Conservation (phyloP, 164 flowering plant genomes). For the Amborella trichopoda region DNA sequence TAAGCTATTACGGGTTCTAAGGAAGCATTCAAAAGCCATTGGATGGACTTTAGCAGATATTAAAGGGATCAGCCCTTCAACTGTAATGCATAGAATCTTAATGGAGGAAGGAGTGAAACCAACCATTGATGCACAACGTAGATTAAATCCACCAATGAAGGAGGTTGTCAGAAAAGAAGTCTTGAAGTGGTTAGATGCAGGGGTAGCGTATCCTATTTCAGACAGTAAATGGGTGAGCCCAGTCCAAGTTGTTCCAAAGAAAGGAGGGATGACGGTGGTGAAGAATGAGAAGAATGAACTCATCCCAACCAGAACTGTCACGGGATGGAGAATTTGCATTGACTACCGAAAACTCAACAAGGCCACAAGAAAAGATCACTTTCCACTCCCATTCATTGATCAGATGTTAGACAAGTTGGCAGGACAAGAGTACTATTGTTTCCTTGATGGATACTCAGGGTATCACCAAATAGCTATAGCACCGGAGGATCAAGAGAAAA, state of each 20-base stretch:
- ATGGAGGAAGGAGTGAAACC: no score
- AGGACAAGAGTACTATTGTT: not conserved
- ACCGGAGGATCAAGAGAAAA: not conserved
- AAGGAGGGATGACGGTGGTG: not conserved
- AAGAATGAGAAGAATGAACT: not conserved
- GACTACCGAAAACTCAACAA: not conserved
- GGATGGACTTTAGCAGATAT: no score
- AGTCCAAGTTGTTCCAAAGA: not conserved
- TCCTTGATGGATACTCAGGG: constrained; percentile 5
- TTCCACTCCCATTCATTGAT: constrained; percentile 1
- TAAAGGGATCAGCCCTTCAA: no score
- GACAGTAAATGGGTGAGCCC: not conserved
- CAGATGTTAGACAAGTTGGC: constrained; percentile 1
- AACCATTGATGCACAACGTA: no score
- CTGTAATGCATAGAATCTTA: no score
- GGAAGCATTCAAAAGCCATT: no score
- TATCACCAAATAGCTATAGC: constrained; percentile 2
- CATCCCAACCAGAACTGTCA: not conserved
- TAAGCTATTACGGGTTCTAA: no score
- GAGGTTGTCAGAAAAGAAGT: not conserved
- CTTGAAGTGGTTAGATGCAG: not conserved
- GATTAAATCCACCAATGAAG: not conserved
- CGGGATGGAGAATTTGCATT: not conserved
- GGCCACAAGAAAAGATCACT: not conserved
- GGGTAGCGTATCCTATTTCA: not conserved